Conservation (phyloP, 176 grass and related monocot genomes). For the Cenchrus fungigraminus region DNA sequence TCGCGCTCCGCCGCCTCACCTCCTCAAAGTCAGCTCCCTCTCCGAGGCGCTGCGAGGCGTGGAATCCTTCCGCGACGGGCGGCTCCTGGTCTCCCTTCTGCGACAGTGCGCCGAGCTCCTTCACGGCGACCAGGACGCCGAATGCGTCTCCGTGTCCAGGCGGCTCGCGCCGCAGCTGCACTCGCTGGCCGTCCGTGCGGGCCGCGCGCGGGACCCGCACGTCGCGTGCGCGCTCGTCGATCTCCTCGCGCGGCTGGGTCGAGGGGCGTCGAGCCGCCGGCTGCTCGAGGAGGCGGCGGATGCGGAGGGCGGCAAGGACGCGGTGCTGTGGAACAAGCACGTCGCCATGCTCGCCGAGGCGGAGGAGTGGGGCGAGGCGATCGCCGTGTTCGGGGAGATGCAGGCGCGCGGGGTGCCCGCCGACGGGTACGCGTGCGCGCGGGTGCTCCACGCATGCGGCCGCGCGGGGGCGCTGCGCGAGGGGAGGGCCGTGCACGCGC, state of each 20-base stretch:
- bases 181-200: constrained; percentile 50
- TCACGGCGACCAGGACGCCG: not conserved
- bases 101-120: constrained; percentile 49
- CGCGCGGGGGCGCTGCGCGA: constrained; percentile 46
- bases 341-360: constrained; percentile 64
- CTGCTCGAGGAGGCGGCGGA: constrained; percentile 50
- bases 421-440: constrained; percentile 70
- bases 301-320: constrained; percentile 14
- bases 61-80: constrained; percentile 45
- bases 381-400: constrained; percentile 68
- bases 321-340: constrained; percentile 82
- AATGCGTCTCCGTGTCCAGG: not conserved
- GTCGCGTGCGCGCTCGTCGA: constrained; percentile 74
- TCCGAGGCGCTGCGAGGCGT: constrained; percentile 44
- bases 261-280: constrained; percentile 35
- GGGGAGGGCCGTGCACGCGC: constrained; percentile 62
- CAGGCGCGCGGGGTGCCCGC: constrained; percentile 51
- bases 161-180: constrained; percentile 67
- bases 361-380: constrained; percentile 49
- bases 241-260: constrained; percentile 58
- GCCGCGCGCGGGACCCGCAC: constrained; percentile 50
- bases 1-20: constrained; percentile 1
- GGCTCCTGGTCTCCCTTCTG: constrained; percentile 53
- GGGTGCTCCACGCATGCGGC: constrained; percentile 76
- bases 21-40: constrained; percentile 32